phyloP scores from a whole-genome alignment of 1,284 basidiomycete genomes.

The Mycosarcoma maydis region DNA sequence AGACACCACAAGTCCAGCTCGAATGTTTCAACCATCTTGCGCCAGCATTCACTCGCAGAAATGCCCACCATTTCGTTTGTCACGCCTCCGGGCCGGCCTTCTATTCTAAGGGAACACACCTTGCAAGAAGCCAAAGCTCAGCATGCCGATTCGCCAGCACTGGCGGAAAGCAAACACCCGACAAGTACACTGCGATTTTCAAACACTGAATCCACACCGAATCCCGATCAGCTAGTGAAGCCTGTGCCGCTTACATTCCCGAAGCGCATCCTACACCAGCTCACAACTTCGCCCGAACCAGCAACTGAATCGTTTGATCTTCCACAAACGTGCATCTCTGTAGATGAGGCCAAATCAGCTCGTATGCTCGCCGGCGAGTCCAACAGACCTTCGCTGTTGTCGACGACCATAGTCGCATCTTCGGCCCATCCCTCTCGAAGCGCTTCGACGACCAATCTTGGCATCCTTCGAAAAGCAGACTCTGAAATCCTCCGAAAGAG shows the following conservation, averaged over 20 bases:
- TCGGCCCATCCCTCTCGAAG: slow-evolving; percentile 15
- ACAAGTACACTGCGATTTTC: neutral
- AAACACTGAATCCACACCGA: slow-evolving; percentile 1
- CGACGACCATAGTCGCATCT: slow-evolving; percentile 15
- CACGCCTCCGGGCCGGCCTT: slow-evolving; percentile 35
- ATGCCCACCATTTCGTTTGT: slow-evolving; percentile 40
- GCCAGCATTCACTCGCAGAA: neutral
- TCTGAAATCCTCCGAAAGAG: neutral
- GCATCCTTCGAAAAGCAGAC: slow-evolving; percentile 26
- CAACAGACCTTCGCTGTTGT: slow-evolving; percentile 22
- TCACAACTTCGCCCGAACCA: slow-evolving; percentile 37
- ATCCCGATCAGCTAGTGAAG: neutral
- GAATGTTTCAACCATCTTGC: neutral
- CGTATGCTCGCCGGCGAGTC: neutral
- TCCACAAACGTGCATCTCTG: slow-evolving; percentile 1
- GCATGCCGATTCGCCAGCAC: neutral
- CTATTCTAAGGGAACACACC: slow-evolving; percentile 10
- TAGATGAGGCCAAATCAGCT: slow-evolving; percentile 5
- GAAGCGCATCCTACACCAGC: slow-evolving; percentile 30
- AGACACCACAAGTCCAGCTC: neutral
- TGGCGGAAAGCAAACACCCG: neutral
- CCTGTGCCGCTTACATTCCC: slow-evolving; percentile 22
- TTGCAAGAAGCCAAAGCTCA: slow-evolving; percentile 1
- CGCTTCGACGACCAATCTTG: slow-evolving; percentile 18
- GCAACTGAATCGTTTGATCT: slow-evolving; percentile 13